Base-by-base conservation (phyloP, 768 basidiomycete species). In the Suillus hirtellus region DNA sequence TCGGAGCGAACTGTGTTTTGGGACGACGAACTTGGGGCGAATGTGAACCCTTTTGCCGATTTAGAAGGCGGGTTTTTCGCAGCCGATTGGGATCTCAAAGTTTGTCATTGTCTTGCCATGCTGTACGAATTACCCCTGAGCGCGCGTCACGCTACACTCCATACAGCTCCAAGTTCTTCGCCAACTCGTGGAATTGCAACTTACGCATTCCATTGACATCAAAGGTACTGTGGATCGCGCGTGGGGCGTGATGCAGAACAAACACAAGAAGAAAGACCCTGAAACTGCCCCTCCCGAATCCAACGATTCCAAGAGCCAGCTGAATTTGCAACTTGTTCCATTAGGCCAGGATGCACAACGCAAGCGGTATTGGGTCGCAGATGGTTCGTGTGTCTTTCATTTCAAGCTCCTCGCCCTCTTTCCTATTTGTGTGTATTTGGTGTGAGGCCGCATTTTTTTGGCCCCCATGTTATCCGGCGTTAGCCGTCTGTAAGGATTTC, bases 351-450 rank as follows among this genome's bases (percentile, higher is more conserved):
- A 95, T 73, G 75, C 73, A 59, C 81, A 83, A 59, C 85, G 90
- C 67, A 90, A 85, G 75, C 89, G 93, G 59, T 95, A 87, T 76
- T 95, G 93, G 93, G 77, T 89, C 67, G 84, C 84, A 73, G 93
- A 95, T 86, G 90, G 93, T 95, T 81, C 83, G 93, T 92, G 81
- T 80, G 73, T 78, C 66, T 66, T 72, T 75, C 68, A 75, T 75
- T 71, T 75, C 70, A 56, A 68, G 61, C 67, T 73, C 66, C 65
- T 69, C 59, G 75, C 71, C 63, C 71, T 70, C 67, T 69, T 65
- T 69, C 74, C 53, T 89, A 86, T 90, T 91, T 91, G 86, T 77
- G 78, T 82, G 77, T 90, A 86, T 90, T 91, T 91, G 82, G 75
- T 78, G 76, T 77, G 76, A 76, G 77, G 76, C 73, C 73, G 73